Conservation (phyloP, 768 basidiomycete species). For the Inosperma sp. region DNA sequence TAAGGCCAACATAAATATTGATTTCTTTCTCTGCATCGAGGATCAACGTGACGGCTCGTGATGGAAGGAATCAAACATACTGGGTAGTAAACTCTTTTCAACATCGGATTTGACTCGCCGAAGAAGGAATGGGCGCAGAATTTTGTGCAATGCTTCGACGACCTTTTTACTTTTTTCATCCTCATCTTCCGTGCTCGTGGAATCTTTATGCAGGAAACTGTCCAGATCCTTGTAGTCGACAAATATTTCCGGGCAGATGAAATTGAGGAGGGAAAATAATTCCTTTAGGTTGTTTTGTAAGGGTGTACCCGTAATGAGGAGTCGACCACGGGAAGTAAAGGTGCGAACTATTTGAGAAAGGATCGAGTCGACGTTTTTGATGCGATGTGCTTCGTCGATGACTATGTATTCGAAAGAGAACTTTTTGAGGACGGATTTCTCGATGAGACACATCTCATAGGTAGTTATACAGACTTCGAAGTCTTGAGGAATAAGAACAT, state of each 20-base stretch:
- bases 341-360: conserved; percentile 90
- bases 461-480: conserved; percentile 95
- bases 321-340: conserved; percentile 81
- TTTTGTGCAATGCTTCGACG: conserved; percentile 96
- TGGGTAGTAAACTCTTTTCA: conserved; percentile 92
- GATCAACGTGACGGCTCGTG: background rate
- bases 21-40: conserved; percentile 81
- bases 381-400: conserved; percentile 98
- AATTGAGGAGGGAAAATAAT: conserved; percentile 87
- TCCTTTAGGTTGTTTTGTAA: conserved; percentile 97
- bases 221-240: conserved; percentile 89
- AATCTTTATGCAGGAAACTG: conserved; percentile 89
- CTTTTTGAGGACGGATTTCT: conserved; percentile 88
- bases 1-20: conserved; percentile 95
- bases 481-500: conserved; percentile 75
- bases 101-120: conserved; percentile 95
- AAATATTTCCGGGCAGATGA: conserved; percentile 96
- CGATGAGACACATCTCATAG: conserved; percentile 96
- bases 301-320: conserved; percentile 96
- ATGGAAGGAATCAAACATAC: conserved; percentile 32
- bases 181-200: conserved; percentile 57
- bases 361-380: conserved; percentile 98
- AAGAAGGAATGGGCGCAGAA: conserved; percentile 89
- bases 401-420: conserved; percentile 97
- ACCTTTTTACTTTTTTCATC: conserved; percentile 88